Evolutionary conservation across 2,329 filamentous ascomycete species (phyloP), one percentile per base, ranked within the genome.

Genomic region (Clarireedia sp.): DNA sequence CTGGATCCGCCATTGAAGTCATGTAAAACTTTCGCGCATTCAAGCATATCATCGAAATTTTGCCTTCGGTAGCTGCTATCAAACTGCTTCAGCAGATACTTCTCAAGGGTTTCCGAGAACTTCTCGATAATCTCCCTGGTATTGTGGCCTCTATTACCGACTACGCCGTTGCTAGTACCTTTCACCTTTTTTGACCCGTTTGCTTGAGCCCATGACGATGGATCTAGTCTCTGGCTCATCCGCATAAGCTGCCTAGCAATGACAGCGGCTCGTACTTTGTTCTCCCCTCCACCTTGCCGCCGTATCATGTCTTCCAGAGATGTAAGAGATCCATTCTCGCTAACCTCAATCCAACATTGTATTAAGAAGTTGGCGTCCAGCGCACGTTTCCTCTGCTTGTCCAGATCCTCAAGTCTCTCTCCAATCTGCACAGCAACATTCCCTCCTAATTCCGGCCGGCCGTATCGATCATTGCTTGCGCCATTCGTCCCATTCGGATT

Each of bases 41-140:
- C 94, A 74, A 89, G 86, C 95, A 99, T 99, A 66, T 95, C 91
- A 63, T 96, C 90, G 67, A 95, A 96, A 72, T 97, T 96, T 66
- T 95, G 90, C 63, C 87, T 85, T 60, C 91, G 81, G 70, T 97
- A 97, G 74, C 92, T 96, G 68, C 95, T 90, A 75, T 99, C 95
- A 72, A 99, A 99, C 67, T 96, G 92, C 69, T 91, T 90, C 58
- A 99, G 74, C 40, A 99, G 76, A 67, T 99, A 94, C 68, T 97
- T 95, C 71, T 99, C 94, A 57, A 99, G 73, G 1, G 89, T 91
- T 70, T 99, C 94, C 24, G 91, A 89, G 71, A 97, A 99, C 70
- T 96, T 96, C 72, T 99, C 94, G 55, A 99, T 87, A 16, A 95
- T 82, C 70, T 96, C 91, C 60, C 90, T 82, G 2, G 90, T 94